These are phyloP conservation scores for Penicillium ochrochloron DNA, from an alignment of 495 filamentous ascomycete genomes.

Conservation along the genomic window DNA sequence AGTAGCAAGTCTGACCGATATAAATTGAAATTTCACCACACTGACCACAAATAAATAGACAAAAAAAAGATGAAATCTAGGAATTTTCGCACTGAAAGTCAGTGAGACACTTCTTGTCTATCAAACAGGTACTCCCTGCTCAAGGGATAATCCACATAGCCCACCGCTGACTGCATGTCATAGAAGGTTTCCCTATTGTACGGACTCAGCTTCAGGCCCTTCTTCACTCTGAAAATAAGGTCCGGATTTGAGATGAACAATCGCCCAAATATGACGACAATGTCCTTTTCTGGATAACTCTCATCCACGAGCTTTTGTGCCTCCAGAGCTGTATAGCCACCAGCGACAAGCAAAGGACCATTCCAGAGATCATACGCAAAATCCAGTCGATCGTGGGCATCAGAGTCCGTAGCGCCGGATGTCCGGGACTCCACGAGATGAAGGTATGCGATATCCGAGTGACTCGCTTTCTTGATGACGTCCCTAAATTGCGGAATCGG, in stretches of 20 bases:
- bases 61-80: not conserved
- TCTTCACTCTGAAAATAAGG: conserved; percentile 58
- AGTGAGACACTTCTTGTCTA: not conserved
- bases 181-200: conserved; percentile 24
- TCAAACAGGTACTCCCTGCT: conserved; percentile 14
- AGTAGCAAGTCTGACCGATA: too few species aligned
- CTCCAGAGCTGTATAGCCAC: conserved; percentile 52
- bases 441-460: conserved; percentile 61
- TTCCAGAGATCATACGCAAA: conserved; percentile 43
- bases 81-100: not conserved
- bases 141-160: conserved; percentile 25
- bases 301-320: conserved; percentile 54
- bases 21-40: too few species aligned
- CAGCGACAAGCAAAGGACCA: conserved; percentile 58
- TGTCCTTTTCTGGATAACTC: conserved; percentile 51
- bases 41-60: too few species aligned
- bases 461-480: conserved; percentile 51
- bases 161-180: not conserved
- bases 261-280: conserved; percentile 60
- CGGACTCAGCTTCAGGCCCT: conserved; percentile 40
- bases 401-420: conserved; percentile 42
- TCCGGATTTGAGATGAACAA: conserved; percentile 71
- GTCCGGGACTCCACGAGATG: conserved; percentile 62
- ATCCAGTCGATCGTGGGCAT: conserved; percentile 48
- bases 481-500: conserved; percentile 63